Base-by-base conservation (phyloP, 23 red algal species). In the Gracilaria domingensis region DNA sequence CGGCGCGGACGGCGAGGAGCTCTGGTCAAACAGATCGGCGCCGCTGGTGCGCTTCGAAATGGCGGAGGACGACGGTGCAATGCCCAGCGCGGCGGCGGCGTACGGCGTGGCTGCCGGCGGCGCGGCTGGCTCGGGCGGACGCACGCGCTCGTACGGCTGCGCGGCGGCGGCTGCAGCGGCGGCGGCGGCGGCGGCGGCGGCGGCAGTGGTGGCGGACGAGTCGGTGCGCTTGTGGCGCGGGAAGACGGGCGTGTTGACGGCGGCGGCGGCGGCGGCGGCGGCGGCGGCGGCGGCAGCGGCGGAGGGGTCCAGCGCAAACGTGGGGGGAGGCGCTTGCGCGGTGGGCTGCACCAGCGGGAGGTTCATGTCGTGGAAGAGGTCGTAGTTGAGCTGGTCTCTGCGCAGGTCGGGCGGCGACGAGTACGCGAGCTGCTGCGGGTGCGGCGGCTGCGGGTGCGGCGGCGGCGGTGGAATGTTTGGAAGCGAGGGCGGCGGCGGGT, bases 351-450 rank as follows among this genome's bases (percentile, higher is more conserved):
- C 69, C 29, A 59, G 40, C 4, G 84, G 84, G 23, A 87, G 62
- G 47, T 39, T 87, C 12, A 87, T 87, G 20, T 87, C 84, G 25
- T 70, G 84, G 37, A 87, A 87, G 33, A 87, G 64, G 49, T 87
- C 84, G 65, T 76, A 87, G 40, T 87, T 48, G 44, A 87, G 44
- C 5, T 75, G 66, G 23, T 87, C 84, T 17, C 84, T 67, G 2
- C 40, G 84, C 23, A 23, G 40, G 30, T 87, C 66, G 33, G 45
- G 38, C 3, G 84, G 35, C 12, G 64, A 16, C 0, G 38, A 25
- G 26, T 49, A 77, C 4, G 40, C 25, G 38, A 77, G 42, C 45
- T 77, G 72, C 39, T 77, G 72, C 12, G 28, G 64, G 16, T 69
- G 64, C 9, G 30, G 33, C 30, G 12, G 64, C 64, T 69, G 64